These are phyloP conservation scores for Termitomyces sp. DNA, from an alignment of 768 basidiomycete genomes.

Conservation along the genomic window DNA sequence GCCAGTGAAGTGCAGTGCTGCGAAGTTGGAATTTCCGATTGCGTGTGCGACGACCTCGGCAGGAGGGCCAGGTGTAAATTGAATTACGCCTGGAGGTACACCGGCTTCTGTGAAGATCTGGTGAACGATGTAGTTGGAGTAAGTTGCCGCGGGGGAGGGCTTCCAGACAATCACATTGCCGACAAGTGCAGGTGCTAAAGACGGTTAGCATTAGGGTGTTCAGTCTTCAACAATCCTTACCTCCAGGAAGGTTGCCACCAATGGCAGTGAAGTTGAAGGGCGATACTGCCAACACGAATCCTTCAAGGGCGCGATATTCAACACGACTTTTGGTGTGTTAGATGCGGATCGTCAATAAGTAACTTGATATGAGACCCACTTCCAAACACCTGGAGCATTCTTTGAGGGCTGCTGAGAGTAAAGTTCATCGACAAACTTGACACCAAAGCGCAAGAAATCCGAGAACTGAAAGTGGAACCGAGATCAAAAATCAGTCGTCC, in stretches of 20 bases:
- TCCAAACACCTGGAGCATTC: constrained; percentile 88
- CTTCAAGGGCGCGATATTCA: constrained; percentile 97
- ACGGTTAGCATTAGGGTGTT: constrained; percentile 4
- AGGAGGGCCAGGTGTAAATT: constrained; percentile 91
- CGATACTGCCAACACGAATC: constrained; percentile 95
- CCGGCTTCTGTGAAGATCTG: constrained; percentile 93
- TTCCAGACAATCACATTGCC: constrained; percentile 98
- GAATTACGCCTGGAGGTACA: constrained; percentile 90
- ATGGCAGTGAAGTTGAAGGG: constrained; percentile 99
- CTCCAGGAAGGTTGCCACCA: constrained; percentile 85
- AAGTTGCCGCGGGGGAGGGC: constrained; percentile 91
- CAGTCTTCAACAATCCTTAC: constrained; percentile 11
- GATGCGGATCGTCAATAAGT: neutral
- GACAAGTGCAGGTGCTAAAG: constrained; percentile 78
- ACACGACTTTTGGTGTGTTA: constrained; percentile 54
- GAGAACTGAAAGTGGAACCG: constrained; percentile 42
- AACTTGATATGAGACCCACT: constrained; percentile 49
- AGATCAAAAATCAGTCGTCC: neutral
- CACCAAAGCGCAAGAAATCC: constrained; percentile 96
- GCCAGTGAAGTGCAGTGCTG: constrained; percentile 94
- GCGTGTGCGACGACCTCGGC: constrained; percentile 81
- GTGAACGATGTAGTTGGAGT: constrained; percentile 90
- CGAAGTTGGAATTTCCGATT: constrained; percentile 73
- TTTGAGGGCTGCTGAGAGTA: constrained; percentile 86
- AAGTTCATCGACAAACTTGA: constrained; percentile 94